These are phyloP conservation scores for Glomus cerebriforme DNA, from an alignment of 192 early-diverging fungal species.

Conservation along the genomic window DNA sequence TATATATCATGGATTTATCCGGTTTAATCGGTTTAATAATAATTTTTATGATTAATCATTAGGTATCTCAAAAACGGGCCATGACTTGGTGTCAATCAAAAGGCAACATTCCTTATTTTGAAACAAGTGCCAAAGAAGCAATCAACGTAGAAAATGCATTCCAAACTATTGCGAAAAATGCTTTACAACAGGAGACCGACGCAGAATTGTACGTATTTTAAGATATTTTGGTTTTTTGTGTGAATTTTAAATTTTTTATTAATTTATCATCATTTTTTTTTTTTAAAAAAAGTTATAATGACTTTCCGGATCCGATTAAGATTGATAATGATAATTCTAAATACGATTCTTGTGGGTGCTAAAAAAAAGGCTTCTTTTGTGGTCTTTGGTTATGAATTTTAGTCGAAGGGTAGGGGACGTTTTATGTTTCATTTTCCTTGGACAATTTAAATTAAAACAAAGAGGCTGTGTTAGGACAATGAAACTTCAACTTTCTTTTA, in stretches of 20 bases:
- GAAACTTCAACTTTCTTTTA: background rate
- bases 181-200: constrained; percentile 91
- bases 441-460: background rate
- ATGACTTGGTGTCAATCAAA: constrained; percentile 96
- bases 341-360: constrained; percentile 11
- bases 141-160: constrained; percentile 99
- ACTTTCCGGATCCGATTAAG: constrained; percentile 89
- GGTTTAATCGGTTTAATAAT: background rate
- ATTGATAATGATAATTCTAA: constrained; percentile 76
- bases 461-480: too few species aligned
- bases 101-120: constrained; percentile 96
- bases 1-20: background rate
- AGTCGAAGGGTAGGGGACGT: background rate
- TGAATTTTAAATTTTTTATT: constrained; percentile 10
- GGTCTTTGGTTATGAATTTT: background rate
- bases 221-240: background rate
- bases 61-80: constrained; percentile 95
- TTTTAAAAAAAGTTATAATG: constrained; percentile 51
- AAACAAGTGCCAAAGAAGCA: constrained; percentile 97
- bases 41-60: constrained; percentile 17
- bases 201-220: constrained; percentile 67
- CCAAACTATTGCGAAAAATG: constrained; percentile 92
- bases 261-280: background rate
- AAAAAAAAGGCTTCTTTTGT: background rate
- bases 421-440: background rate